Conservation (phyloP, 1,284 basidiomycete genomes). For the Boletellus deceptivus region DNA sequence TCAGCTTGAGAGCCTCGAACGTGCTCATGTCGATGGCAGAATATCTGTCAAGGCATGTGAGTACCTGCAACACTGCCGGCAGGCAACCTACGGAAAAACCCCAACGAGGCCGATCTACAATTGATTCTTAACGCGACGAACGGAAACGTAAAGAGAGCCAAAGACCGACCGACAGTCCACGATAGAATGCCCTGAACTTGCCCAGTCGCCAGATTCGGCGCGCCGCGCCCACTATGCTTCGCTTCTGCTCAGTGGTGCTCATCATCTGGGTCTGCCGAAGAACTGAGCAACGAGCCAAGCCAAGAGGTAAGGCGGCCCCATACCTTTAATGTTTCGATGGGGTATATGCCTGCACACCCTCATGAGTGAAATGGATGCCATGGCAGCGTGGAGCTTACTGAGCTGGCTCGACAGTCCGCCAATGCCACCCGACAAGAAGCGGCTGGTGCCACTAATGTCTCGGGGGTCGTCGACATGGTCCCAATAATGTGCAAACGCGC, state of each 20-base stretch:
- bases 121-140: conserved; percentile 12
- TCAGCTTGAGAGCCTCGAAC: conserved; percentile 86
- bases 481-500: conserved; percentile 88
- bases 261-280: conserved; percentile 84
- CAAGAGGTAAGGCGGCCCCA: conserved; percentile 7
- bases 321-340: conserved; percentile 85
- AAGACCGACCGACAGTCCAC: conserved; percentile 78
- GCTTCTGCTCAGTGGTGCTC: conserved; percentile 70
- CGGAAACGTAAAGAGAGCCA: conserved; percentile 4
- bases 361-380: conserved; percentile 10
- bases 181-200: conserved; percentile 83
- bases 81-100: conserved; percentile 74
- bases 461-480: conserved; percentile 88
- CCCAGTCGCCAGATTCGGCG: conserved; percentile 80
- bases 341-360: conserved; percentile 73
- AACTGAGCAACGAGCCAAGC: conserved; percentile 4
- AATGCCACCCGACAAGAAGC: conserved; percentile 94
- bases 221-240: conserved; percentile 57
- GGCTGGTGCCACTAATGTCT: conserved; percentile 87
- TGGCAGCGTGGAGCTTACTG: conserved; percentile 46
- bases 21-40: conserved; percentile 95
- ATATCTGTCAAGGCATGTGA: conserved; percentile 45
- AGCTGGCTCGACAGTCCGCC: conserved; percentile 95
- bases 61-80: not conserved
- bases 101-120: conserved; percentile 82